phyloP scores from a whole-genome alignment of 768 basidiomycete genomes.

The Austroboletus eburneus region DNA sequence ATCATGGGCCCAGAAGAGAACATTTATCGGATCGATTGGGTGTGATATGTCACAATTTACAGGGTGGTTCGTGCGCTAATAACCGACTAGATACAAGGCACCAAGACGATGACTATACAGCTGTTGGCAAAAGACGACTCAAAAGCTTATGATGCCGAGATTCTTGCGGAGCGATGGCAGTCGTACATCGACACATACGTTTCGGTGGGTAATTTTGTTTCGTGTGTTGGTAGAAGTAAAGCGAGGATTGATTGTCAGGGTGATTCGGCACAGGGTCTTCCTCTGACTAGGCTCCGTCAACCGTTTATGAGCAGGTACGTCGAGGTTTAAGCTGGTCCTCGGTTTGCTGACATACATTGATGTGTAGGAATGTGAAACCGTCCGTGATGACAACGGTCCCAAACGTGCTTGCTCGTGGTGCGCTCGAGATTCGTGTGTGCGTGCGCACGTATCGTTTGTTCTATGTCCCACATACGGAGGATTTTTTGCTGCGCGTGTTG shows the following conservation, averaged over 20 bases:
- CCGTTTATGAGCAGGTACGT: conserved; percentile 69
- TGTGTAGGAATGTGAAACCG: conserved; percentile 19
- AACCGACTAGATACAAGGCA: conserved; percentile 55
- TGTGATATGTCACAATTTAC: conserved; percentile 28
- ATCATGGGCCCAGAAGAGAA: conserved; percentile 74
- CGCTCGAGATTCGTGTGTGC: conserved; percentile 82
- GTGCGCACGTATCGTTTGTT: conserved; percentile 36
- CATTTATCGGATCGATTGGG: conserved; percentile 79
- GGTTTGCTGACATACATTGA: not conserved
- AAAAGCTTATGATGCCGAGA: conserved; percentile 70
- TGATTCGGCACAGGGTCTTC: conserved; percentile 53
- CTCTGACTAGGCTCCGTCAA: conserved; percentile 40
- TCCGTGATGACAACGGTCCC: conserved; percentile 30
- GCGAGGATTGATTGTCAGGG: conserved; percentile 39
- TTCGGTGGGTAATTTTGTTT: conserved; percentile 39
- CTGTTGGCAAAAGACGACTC: conserved; percentile 78
- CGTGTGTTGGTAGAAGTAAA: not conserved
- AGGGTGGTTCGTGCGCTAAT: conserved; percentile 2
- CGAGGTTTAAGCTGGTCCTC: not conserved
- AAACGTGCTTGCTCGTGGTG: conserved; percentile 49
- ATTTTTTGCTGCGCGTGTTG: conserved; percentile 15
- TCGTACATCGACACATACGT: conserved; percentile 75
- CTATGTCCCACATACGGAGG: conserved; percentile 25
- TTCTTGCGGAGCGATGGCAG: conserved; percentile 74
- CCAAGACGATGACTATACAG: conserved; percentile 67